Base-by-base conservation (phyloP, 495 filamentous ascomycete genomes). In the Aspergillus asperescens region DNA sequence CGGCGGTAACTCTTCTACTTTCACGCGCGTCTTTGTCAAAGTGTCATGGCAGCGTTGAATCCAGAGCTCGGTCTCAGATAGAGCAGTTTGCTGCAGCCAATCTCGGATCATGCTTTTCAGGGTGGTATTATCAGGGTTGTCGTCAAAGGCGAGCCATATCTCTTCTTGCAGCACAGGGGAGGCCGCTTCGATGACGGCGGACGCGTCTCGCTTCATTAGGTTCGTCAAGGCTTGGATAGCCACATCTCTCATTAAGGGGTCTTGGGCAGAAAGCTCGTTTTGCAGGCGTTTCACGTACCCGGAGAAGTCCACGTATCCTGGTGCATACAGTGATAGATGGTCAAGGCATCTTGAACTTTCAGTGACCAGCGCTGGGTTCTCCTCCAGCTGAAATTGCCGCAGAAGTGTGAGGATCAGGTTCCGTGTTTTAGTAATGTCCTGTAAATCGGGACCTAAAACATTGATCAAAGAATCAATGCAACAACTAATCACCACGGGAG, bases 381-480 rank as follows among this genome's bases (percentile, higher is more conserved):
- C 78, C 62, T 99, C 94, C 16, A 81, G 72, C 52, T 89, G 83
- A 63, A 96, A 92, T 57, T 91, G 88, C 1, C 81, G 77, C 19
- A 95, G 83, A 1, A 97, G 80, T 0, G 85, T 95, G 52, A 96
- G 74, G 44, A 97, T 94, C 19, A 97, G 74, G 62, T 96, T 90
- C 41, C 93, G 79, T 5, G 88, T 86, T 68, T 95, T 96, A n/a
- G 79, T 80, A 56, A 91, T 84, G 55, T 97, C 93, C 67, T 97
- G 93, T 6, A 99, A 73, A 61, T 97, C 94, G 0, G 93, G 93
- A 0, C 93, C 93, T 7, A 99, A 79, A 13, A 97, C 93, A 59
- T 96, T 96, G 69, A 99, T 89, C 6, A 95, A 73, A 24, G 91
- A 90, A 64, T 99, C 92, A n/a, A 96, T 83, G 55, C 90, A 89